phyloP scores from a whole-genome alignment of 2,329 filamentous ascomycete species.

The Xylariaceae sp. region DNA sequence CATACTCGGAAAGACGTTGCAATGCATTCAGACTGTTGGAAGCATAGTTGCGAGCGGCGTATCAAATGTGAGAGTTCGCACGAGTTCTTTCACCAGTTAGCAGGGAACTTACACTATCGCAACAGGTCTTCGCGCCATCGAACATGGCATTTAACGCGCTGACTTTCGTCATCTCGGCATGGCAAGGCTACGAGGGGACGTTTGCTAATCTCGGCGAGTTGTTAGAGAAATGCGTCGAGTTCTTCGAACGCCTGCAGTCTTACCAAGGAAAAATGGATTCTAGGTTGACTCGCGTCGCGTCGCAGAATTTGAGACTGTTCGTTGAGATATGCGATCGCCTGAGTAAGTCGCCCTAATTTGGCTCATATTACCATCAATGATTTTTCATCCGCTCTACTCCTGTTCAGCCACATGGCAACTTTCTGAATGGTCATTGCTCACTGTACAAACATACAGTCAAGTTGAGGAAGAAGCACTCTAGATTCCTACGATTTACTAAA shows the following conservation, averaged over 20 bases:
- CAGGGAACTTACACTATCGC: constrained; percentile 3
- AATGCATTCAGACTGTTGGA: constrained; percentile 35
- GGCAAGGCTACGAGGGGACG: constrained; percentile 35
- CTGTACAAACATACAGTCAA: constrained; percentile 13
- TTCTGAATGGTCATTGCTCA: neutral
- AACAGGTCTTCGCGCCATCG: constrained; percentile 34
- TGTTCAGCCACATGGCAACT: neutral
- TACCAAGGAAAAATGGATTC: constrained; percentile 34
- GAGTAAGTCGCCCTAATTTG: constrained; percentile 1
- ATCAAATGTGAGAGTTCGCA: constrained; percentile 20
- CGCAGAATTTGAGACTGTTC: constrained; percentile 36
- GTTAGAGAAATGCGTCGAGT: constrained; percentile 33
- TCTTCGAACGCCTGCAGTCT: constrained; percentile 33
- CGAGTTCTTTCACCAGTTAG: neutral
- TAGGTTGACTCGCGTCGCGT: constrained; percentile 31
- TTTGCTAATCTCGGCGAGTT: constrained; percentile 34
- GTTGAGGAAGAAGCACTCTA: constrained; percentile 30
- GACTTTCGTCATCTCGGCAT: constrained; percentile 36
- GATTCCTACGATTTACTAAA: constrained; percentile 31
- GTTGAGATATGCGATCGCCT: constrained; percentile 35
- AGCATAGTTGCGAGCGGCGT: constrained; percentile 32
- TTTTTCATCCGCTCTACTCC: neutral
- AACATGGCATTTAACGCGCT: constrained; percentile 36
- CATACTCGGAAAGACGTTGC: constrained; percentile 30
- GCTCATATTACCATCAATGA: too few relatives aligned